Conservation (phyloP, 768 basidiomycete genomes). For the Agaricus subrufescens region DNA sequence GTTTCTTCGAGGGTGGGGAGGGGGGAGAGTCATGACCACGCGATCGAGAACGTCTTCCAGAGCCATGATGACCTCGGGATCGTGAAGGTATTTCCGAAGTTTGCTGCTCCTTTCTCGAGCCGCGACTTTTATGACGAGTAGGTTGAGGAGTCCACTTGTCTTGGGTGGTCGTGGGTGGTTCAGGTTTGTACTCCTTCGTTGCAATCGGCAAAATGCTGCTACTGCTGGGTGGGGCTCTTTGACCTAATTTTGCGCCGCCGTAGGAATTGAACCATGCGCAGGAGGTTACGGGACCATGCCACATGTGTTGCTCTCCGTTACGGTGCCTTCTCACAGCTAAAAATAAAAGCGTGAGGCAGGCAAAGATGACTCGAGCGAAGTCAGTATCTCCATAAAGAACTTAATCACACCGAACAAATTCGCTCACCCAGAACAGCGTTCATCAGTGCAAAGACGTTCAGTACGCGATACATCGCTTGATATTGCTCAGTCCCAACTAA, state of each 20-base stretch:
- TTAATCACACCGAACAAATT: background rate
- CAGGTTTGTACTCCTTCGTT: conserved; percentile 13
- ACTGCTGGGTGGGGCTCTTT: conserved; percentile 29
- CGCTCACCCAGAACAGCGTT: conserved; percentile 66
- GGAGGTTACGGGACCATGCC: conserved; percentile 65
- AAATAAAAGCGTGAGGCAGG: conserved; percentile 31
- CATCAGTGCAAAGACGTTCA: conserved; percentile 76
- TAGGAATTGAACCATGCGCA: conserved; percentile 68
- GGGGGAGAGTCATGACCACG: background rate
- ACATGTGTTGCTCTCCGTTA: conserved; percentile 51
- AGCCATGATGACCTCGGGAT: background rate
- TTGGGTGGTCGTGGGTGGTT: conserved; percentile 18
- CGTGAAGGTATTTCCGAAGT: conserved; percentile 5
- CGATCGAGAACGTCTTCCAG: background rate
- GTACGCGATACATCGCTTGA: conserved; percentile 83
- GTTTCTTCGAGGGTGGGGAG: conserved; percentile 12
- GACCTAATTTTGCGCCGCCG: conserved; percentile 31
- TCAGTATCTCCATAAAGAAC: conserved; percentile 7
- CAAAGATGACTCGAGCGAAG: conserved; percentile 29
- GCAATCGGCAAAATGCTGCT: conserved; percentile 36
- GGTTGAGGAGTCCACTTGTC: conserved; percentile 16
- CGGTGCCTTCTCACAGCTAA: conserved; percentile 38
- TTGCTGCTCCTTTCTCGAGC: conserved; percentile 18
- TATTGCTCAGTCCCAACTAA: conserved; percentile 82
- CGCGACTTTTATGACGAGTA: conserved; percentile 23